Evolutionary conservation across 2,329 filamentous ascomycete genomes (phyloP).

Genomic region (Cercospora sesami): DNA sequence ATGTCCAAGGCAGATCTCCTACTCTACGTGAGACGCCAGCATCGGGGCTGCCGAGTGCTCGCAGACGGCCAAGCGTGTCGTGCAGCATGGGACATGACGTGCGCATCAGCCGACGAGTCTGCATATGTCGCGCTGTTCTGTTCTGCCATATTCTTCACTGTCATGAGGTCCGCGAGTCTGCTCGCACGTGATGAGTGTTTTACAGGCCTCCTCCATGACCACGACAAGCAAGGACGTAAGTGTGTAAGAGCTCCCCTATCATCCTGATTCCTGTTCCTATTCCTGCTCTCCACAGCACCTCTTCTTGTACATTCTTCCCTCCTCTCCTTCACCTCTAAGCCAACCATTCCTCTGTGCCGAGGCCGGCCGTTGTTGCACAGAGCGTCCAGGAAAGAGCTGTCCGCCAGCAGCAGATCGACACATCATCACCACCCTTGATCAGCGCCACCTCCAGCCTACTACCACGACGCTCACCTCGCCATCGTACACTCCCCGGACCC

Average conservation of each 20-base stretch:
- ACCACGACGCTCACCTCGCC: neutral
- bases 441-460: constrained; percentile 7
- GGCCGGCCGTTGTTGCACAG: neutral
- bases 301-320: neutral
- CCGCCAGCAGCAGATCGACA: constrained; percentile 6
- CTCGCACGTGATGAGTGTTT: neutral
- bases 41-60: neutral
- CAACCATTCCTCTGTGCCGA: neutral
- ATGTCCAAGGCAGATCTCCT: neutral
- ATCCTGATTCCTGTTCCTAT: neutral
- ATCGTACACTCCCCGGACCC: neutral
- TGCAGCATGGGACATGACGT: neutral
- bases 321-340: neutral
- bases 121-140: neutral
- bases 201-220: neutral
- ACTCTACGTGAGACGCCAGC: neutral
- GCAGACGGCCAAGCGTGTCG: neutral
- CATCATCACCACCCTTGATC: constrained; percentile 10
- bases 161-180: neutral
- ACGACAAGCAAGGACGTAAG: constrained; percentile 3
- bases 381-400: constrained; percentile 10
- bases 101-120: neutral
- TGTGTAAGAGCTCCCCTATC: constrained; percentile 4
- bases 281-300: neutral
- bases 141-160: neutral